Percentiles rank a stretch among this genome's conserved stretches.
Evolutionary conservation across 345 rosid genomes (phyloP).

Genomic region (Rhodomyrtus tomentosa): DNA sequence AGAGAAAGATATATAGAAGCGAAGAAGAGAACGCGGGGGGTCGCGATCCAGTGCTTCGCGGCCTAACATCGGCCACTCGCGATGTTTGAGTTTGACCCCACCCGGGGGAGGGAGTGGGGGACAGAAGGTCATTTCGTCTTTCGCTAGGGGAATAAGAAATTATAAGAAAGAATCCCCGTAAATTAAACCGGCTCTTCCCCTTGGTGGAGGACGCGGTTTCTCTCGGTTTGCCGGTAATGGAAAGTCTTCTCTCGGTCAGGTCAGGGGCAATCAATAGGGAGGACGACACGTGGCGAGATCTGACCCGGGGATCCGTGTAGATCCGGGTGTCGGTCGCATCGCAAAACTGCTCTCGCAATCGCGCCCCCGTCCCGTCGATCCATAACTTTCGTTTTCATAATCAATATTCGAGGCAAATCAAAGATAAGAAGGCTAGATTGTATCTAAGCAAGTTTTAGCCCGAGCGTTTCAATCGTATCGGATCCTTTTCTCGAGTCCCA

Average conservation of each 20-base stretch:
- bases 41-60: neutral
- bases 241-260: neutral
- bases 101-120: neutral
- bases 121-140: neutral
- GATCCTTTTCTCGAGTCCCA: neutral
- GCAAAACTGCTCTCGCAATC: neutral
- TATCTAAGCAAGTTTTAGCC: neutral
- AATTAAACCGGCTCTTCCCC: neutral
- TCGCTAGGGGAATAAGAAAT: neutral
- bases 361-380: neutral
- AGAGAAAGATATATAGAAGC: neutral
- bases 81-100: neutral
- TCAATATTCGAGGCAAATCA: neutral
- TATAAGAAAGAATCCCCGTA: no score
- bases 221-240: neutral
- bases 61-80: neutral
- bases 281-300: constrained; percentile 12
- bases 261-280: neutral
- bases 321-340: neutral
- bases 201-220: neutral
- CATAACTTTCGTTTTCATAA: neutral
- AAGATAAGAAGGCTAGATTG: neutral
- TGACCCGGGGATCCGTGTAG: neutral
- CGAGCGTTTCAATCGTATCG: neutral
- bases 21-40: neutral